Evolutionary conservation across 2,329 filamentous ascomycete genomes (phyloP).

Genomic region (Pseudohalonectria lignicola): DNA sequence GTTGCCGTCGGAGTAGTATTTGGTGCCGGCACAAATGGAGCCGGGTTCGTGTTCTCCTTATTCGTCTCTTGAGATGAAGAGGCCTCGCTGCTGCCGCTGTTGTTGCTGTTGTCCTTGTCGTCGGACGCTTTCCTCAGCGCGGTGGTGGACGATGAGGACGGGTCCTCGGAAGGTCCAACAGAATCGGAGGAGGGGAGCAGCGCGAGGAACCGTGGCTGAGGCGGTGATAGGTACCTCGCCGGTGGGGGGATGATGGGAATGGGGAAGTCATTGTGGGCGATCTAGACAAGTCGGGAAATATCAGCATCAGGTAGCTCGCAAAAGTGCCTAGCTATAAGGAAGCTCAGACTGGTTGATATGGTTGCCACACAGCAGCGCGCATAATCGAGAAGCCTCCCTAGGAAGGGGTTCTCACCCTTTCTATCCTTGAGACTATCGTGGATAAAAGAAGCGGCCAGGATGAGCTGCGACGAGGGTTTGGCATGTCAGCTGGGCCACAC

Average conservation of each 20-base stretch:
- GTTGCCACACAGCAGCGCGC: too few relatives aligned
- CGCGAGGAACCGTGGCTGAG: constrained; percentile 29
- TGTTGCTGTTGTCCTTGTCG: not conserved
- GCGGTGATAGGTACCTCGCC: constrained; percentile 25
- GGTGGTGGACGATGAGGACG: constrained; percentile 22
- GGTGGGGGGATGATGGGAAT: constrained; percentile 47
- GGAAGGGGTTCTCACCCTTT: constrained; percentile 33
- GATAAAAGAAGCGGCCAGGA: constrained; percentile 59
- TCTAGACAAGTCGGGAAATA: too few relatives aligned
- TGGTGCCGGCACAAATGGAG: too few relatives aligned
- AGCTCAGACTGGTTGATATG: too few relatives aligned
- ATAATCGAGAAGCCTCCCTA: not conserved
- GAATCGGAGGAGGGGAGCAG: constrained; percentile 33
- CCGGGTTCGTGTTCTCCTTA: constrained; percentile 57
- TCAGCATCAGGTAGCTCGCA: too few relatives aligned
- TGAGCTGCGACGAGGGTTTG: constrained; percentile 43
- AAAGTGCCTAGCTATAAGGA: too few relatives aligned
- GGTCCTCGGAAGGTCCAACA: constrained; percentile 24
- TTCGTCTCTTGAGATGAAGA: constrained; percentile 45
- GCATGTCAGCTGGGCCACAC: too few relatives aligned
- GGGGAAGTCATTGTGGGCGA: constrained; percentile 64
- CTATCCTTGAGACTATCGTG: constrained; percentile 55
- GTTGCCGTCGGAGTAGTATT: constrained; percentile 21
- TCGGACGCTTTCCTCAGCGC: constrained; percentile 13
- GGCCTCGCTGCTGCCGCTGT: constrained; percentile 9